Evolutionary conservation across 2,329 filamentous ascomycete species (phyloP).

Genomic region (Colletotrichum gigasporum): DNA sequence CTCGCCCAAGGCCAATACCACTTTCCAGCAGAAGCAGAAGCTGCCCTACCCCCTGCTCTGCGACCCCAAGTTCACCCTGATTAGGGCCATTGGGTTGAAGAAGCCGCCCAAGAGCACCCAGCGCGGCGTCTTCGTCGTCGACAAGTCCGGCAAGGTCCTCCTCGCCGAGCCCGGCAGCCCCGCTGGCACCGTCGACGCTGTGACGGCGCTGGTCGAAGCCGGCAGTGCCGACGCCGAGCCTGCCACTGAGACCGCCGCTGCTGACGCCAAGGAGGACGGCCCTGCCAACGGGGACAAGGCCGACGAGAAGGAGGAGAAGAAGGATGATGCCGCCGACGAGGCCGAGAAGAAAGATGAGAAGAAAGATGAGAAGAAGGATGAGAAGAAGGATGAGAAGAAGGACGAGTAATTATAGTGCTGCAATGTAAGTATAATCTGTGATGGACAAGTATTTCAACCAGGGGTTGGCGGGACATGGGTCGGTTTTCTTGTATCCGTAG

Average conservation of each 20-base stretch:
- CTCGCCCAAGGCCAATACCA: conserved; percentile 89
- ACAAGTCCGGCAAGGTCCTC: conserved; percentile 84
- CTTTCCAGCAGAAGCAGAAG: conserved; percentile 91
- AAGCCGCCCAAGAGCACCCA: conserved; percentile 83
- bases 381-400: conserved; percentile 25
- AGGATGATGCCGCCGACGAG: conserved; percentile 33
- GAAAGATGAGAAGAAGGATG: conserved; percentile 29
- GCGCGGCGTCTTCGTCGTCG: conserved; percentile 87
- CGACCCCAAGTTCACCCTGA: conserved; percentile 78
- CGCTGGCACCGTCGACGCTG: conserved; percentile 78
- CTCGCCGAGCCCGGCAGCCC: conserved; percentile 80
- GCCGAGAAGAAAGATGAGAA: conserved; percentile 22
- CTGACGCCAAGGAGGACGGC: conserved; percentile 40
- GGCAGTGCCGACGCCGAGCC: conserved; percentile 36
- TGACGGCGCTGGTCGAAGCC: conserved; percentile 73
- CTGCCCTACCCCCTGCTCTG: conserved; percentile 90
- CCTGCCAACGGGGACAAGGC: conserved; percentile 39
- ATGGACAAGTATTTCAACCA: not conserved
- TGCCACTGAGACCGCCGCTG: conserved; percentile 53
- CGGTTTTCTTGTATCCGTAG: conserved; percentile 19
- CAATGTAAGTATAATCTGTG: conserved; percentile 13
- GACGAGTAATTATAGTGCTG: conserved; percentile 23
- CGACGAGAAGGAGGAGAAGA: conserved; percentile 25
- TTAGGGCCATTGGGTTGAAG: conserved; percentile 88
- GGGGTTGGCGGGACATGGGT: not conserved